Conservation (phyloP, 495 filamentous ascomycete genomes). For the Penicillium antarcticum region DNA sequence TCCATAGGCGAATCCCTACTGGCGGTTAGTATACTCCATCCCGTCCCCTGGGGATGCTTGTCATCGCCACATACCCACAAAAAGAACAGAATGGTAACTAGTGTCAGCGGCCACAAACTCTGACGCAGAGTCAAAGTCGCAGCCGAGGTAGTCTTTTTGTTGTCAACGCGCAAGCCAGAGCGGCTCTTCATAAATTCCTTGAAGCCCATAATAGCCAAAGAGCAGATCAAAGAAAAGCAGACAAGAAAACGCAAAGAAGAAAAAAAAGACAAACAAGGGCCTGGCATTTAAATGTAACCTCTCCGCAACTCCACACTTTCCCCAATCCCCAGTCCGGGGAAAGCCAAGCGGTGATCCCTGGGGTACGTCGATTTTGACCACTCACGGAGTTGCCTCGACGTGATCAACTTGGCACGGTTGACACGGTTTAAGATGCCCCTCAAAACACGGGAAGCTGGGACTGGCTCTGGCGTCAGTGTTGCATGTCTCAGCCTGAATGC, state of each 20-base stretch:
- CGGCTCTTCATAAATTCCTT: constrained; percentile 30
- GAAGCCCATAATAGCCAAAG: constrained; percentile 20
- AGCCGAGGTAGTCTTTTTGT: constrained; percentile 51
- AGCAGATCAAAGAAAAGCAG: not conserved
- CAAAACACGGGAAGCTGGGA: too few relatives aligned
- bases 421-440: too few relatives aligned
- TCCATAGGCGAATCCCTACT: constrained; percentile 50
- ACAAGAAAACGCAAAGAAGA: not conserved
- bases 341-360: constrained; percentile 3
- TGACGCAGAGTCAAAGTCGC: constrained; percentile 57
- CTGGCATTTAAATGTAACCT: not conserved
- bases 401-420: not conserved
- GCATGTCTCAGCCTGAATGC: not conserved
- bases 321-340: constrained; percentile 3
- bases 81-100: constrained; percentile 65
- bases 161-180: constrained; percentile 33
- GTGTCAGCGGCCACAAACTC: constrained; percentile 47
- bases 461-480: constrained; percentile 3
- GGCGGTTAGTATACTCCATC: not conserved
- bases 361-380: not conserved
- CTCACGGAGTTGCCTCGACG: not conserved
- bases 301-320: constrained; percentile 7
- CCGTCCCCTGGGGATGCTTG: too few relatives aligned
- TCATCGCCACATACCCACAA: constrained; percentile 50
- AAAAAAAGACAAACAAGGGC: not conserved